Percentiles rank a stretch among this genome's conserved stretches.
phyloP scores from a whole-genome alignment of 2,329 filamentous ascomycete species.

The Diaporthe sp. region DNA sequence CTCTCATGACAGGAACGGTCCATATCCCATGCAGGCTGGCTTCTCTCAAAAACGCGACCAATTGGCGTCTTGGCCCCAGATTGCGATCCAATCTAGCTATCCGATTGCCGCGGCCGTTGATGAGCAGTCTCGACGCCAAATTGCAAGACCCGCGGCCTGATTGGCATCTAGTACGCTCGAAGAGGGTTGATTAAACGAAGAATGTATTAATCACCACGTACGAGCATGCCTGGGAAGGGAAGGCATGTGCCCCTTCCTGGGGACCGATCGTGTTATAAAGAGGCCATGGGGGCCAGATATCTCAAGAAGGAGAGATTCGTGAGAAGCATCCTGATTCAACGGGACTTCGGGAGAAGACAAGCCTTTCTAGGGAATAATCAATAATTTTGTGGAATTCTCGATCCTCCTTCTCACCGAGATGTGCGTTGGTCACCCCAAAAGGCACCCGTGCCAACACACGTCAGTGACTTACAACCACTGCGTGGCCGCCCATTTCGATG shows the following conservation, averaged over 20 bases:
- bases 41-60: conserved; percentile 8
- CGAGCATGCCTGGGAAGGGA: not conserved
- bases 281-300: not conserved
- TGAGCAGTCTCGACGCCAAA: conserved; percentile 37
- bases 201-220: conserved; percentile 12
- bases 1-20: conserved; percentile 3
- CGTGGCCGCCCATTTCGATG: conserved; percentile 62
- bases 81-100: conserved; percentile 30
- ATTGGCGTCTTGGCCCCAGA: not conserved
- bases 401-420: conserved; percentile 51
- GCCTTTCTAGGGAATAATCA: not conserved
- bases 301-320: not conserved
- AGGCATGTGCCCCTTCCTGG: not conserved
- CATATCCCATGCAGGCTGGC: conserved; percentile 15
- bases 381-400: not conserved
- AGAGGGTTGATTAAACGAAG: not conserved
- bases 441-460: conserved; percentile 67
- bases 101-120: conserved; percentile 6
- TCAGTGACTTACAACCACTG: conserved; percentile 70
- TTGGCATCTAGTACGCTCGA: conserved; percentile 22
- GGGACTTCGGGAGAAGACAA: too few relatives aligned
- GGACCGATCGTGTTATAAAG: conserved; percentile 3
- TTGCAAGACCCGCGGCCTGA: conserved; percentile 24
- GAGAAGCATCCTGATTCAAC: not conserved
- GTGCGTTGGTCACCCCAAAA: conserved; percentile 69